Base-by-base conservation (phyloP, 2,329 filamentous ascomycete genomes). In the Fusarium sp. region DNA sequence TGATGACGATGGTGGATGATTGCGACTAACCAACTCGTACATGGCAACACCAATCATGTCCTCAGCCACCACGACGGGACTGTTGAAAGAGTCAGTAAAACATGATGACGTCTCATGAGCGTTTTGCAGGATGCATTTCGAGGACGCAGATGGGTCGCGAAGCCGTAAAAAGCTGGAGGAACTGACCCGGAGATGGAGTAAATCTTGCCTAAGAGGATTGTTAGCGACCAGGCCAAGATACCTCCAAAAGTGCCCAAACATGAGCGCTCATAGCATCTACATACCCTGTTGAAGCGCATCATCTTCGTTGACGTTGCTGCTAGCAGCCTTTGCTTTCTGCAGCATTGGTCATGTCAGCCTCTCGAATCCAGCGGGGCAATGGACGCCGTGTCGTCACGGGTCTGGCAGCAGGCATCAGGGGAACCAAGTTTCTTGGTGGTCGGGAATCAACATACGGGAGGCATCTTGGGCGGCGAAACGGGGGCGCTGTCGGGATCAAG, bases 11-110 rank as follows among this genome's bases (percentile, higher is more conserved):
- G 24, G 42, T 50, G 58, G 45, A 59, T 67, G 27, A 67, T 42
- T 35, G 69, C 62, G 50, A 84, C 91, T 79, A 88, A 95, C 95
- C 87, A 99, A 89, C 87, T 99, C 96, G 91, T 98, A 98, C 96
- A 99, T 99, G 84, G 96, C 95, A 89, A 96, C 96, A 84, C 96
- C 96, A 82, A 96, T 94, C 95, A 99, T 98, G 85, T 98, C 92
- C 88, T 98, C 96, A 83, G 96, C 96, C 79, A 99, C 90, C 80
- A 99, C 93, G 88, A 99, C 96, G 82, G 96, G 96, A 77, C 94
- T 92, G 76, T 50, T 58, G 27, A 52, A 57, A 64, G 35, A 59
- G 74, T 87, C 79, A 86, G 84, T 60, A 67, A 58, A 47, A 52
- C 47, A 65, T 68, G 24, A 61, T 52, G 57, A 37, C 14, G 27